These are phyloP conservation scores for Xylaria arbuscula DNA, from an alignment of 2,329 filamentous ascomycete species.

Conservation along the genomic window DNA sequence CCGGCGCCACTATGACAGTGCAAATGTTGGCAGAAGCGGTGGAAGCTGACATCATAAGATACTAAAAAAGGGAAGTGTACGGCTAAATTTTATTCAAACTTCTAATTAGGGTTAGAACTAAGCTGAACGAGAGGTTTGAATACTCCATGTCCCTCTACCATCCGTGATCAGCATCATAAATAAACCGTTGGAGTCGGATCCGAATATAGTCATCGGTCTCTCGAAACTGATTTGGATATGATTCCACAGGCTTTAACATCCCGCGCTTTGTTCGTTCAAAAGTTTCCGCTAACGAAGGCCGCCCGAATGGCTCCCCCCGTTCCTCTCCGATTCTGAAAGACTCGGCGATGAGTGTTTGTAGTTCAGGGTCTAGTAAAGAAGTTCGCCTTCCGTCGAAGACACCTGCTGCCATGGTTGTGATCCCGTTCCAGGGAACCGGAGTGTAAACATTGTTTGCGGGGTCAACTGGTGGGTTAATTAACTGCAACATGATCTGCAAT, in stretches of 20 bases:
- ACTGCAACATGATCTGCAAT: constrained; percentile 10
- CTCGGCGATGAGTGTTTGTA: constrained; percentile 15
- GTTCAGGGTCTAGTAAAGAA: constrained; percentile 10
- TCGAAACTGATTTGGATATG: neutral
- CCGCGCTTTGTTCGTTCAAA: constrained; percentile 7
- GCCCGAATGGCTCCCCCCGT: neutral
- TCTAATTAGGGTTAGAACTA: too few species aligned
- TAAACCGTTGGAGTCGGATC: neutral
- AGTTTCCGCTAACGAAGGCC: constrained; percentile 12
- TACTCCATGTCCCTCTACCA: neutral
- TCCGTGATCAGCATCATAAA: constrained; percentile 12
- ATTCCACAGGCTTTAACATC: constrained; percentile 7
- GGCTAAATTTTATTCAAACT: too few species aligned
- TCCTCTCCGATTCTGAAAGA: neutral
- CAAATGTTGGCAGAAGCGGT: too few species aligned
- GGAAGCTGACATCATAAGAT: neutral
- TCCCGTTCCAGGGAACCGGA: constrained; percentile 2
- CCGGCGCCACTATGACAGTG: too few species aligned
- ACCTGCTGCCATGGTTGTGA: constrained; percentile 14
- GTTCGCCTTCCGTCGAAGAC: constrained; percentile 2
- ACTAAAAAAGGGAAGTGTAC: too few species aligned
- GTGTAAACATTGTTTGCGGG: neutral
- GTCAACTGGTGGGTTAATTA: constrained; percentile 6
- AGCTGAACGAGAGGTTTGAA: neutral
- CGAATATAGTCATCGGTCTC: constrained; percentile 14